Conservation (phyloP, 2,329 filamentous ascomycete genomes). For the Diaporthe vexans region DNA sequence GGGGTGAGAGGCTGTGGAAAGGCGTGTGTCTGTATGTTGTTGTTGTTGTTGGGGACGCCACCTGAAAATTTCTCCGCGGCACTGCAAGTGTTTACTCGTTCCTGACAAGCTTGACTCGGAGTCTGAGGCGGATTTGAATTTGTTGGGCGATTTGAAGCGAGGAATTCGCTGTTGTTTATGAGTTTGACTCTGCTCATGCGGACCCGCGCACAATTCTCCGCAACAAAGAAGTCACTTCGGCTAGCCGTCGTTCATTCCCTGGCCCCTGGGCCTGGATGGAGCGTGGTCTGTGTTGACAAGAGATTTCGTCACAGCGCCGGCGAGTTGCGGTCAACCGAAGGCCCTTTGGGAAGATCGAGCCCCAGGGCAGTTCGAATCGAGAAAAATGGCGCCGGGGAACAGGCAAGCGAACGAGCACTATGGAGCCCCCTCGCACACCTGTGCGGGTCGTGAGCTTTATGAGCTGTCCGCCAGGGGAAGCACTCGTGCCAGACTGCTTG, state of each 20-base stretch:
- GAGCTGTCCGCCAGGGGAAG: conserved; percentile 29
- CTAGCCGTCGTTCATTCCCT: conserved; percentile 35
- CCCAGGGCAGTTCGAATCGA: conserved; percentile 28
- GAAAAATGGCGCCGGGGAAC: conserved; percentile 26
- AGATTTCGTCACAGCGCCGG: conserved; percentile 32
- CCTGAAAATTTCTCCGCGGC: background rate
- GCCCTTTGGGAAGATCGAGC: conserved; percentile 6
- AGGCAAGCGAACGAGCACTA: conserved; percentile 29
- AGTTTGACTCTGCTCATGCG: conserved; percentile 31
- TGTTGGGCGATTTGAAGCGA: conserved; percentile 20
- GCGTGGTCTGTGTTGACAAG: conserved; percentile 21
- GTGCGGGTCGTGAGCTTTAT: conserved; percentile 39
- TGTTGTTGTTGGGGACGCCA: conserved; percentile 6
- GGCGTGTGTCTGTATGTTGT: conserved; percentile 15
- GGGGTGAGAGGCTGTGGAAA: conserved; percentile 2
- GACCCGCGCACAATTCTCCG: conserved; percentile 35
- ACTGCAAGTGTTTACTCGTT: conserved; percentile 27
- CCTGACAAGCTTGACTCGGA: conserved; percentile 22
- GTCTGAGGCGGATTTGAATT: background rate
- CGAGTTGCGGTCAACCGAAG: conserved; percentile 39
- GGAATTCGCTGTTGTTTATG: conserved; percentile 38
- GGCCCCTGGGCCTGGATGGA: conserved; percentile 38
- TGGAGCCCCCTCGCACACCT: conserved; percentile 31
- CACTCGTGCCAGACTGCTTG: conserved; percentile 3
- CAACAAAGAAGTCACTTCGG: conserved; percentile 36